Evolutionary conservation across 352 stramenopile genomes (phyloP), one percentile per base, ranked within the genome.

Genomic region (Blastocystis hominis): DNA sequence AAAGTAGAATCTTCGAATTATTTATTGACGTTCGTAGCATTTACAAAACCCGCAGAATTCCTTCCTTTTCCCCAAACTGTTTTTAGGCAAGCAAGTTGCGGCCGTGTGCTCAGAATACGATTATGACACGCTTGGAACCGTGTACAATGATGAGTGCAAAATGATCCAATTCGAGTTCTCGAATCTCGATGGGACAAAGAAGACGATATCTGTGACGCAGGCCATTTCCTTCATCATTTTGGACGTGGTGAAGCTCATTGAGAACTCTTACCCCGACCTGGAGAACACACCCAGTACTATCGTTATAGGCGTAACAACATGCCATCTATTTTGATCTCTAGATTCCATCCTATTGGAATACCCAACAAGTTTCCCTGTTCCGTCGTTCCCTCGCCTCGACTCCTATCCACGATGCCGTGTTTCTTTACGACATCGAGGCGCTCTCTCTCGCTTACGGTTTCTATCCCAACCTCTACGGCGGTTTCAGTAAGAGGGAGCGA

Each of bases 351-450:
- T 20, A 54, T 42, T 84, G 72, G 72, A 69, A 15, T 5, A 38
- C 13, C 2, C n/a, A 84, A 3, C 44, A 84, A 30, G 9, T 69
- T 1, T 7, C 13, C 1, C 47, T 53, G 2, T 68, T 84, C 7
- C 36, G 44, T 3, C 36, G 1, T 17, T 30, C 24, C 20, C n/a
- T 84, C 5, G 30, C 4, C 34, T 9, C 17, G 20, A 53, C 53
- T 0, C 50, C 20, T 15, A 46, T 69, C 36, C 2, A 66, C 4
- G 50, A 84, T 13, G 20, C 38, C 10, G 7, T 53, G 6, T 42
- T 84, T 24, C 24, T 84, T 17, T 84, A 68, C 36, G 72, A 84
- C 20, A 44, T 47, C 53, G 34, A 84, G 13, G 72, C 72, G 20
- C 24, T 84, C 46, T 63, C 72, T 13, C 44, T 47, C 3, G 34